Base-by-base conservation (phyloP, 1,284 basidiomycete species). In the Anthracocystis walkeri region DNA sequence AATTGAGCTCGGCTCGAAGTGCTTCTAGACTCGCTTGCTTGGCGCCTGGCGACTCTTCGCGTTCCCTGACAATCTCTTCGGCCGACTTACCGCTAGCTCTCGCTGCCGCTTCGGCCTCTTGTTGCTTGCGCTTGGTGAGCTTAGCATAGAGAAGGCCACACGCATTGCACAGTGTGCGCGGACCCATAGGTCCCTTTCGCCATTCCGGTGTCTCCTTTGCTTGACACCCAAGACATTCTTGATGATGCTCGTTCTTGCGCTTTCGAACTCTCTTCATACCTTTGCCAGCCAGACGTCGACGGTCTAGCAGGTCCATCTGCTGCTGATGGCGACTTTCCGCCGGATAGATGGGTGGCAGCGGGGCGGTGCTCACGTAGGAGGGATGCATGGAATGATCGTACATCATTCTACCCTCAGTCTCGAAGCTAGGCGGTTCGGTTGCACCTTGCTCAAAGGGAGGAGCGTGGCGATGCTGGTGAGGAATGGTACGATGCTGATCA, bases 101-200 rank as follows among this genome's bases (percentile, higher is more conserved):
- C 29, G 74, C 74, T 3, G 74, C 58, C 7, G 65, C 61, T 42
- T 76, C 74, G 0, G 69, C 74, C 25, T 73, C 69, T 49, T 76
- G 74, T 31, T 65, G 61, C 56, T 72, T 72, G 25, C 74, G 74
- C 41, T 67, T 68, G 29, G 57, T 72, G n/a, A 76, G 65, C 58
- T 84, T 84, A 42, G 82, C 81, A 25, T 75, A 84, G 18, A 82
- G 78, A 18, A 84, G 71, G 18, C 82, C 82, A 45, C 82, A 84
- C 0, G 82, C 82, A 55, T 83, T 82, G 65, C 78, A 82, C 25
- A 79, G 61, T 40, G 77, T 83, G 41, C 78, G 74, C 14, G 81
- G 82, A 25, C 82, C 82, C 65, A 80, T 75, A 1, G 82, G 82
- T 7, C 82, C 82, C 53, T 83, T 83, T 16, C 82, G 65, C 82